Base-by-base conservation (phyloP, 805 yeast genomes). In the Debaryomyces prosopidis region DNA sequence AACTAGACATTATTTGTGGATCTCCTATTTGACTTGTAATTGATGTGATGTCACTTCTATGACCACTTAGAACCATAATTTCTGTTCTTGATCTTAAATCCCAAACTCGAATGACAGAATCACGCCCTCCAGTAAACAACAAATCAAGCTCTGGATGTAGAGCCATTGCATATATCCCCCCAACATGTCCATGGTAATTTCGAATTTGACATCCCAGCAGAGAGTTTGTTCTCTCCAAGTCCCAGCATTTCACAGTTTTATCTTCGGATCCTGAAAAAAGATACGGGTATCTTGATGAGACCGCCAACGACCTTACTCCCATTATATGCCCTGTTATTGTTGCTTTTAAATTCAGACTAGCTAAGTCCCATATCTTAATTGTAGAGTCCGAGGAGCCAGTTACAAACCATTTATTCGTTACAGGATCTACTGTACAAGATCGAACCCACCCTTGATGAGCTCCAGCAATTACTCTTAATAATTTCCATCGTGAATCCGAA, bases 361-460 rank as follows among this genome's bases (percentile, higher is more conserved):
- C 94, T 42, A 90, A 64, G 59, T 90, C 94, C 98, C 99, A 94
- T 2, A 92, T 74, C 55, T 91, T 91, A 50, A 94, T 87, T 0
- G 96, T 87, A 2, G 89, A 73, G 59, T 94, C 99, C 4, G 86
- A 80, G 3, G 96, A 84, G 0, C 98, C 99, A 0, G 97, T 84
- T 6, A 85, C 96, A 67, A 89, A 92, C 89, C 94, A 94, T 52
- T 84, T 79, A 61, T 90, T 90, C 27, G 85, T 85, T 10, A 70
- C 62, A 0, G 96, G 96, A 48, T 94, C 98, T 15, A 87, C 79
- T 6, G 85, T 76, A 2, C 90, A 69, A n/a, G 88, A 77, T 38
- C 96, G 75, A 1, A 94, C 89, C 91, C 97, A 91, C 0, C 99
- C 99, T 33, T 80, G 76, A 62, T 94, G 99, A 3, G 98, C 98